These are phyloP conservation scores for Cryptosporidium xiaoi DNA, from an alignment of 169 alveolate genomes.

Conservation along the genomic window DNA sequence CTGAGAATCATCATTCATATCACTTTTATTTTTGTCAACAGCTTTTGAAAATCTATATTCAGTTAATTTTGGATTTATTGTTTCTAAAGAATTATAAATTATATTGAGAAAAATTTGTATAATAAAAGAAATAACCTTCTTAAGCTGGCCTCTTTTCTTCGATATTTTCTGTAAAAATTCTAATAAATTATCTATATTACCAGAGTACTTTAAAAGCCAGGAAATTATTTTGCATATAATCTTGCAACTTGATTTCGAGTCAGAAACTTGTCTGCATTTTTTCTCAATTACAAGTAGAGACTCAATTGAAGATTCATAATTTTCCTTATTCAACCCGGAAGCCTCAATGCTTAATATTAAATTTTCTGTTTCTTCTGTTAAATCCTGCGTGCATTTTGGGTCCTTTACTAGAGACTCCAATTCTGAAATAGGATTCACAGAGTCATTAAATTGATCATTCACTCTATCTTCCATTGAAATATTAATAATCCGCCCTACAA, in stretches of 20 bases:
- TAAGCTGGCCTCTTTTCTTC: constrained; percentile 81
- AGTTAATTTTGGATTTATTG: constrained; percentile 2
- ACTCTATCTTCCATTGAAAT: constrained; percentile 17
- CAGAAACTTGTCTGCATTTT: constrained; percentile 73
- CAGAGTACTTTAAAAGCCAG: constrained; percentile 50
- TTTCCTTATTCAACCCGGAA: constrained; percentile 24
- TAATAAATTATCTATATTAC: constrained; percentile 26
- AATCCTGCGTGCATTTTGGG: constrained; percentile 73
- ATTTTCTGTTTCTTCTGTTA: constrained; percentile 37
- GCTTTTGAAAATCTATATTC: constrained; percentile 5
- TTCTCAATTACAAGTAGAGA: constrained; percentile 45
- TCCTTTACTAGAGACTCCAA: constrained; percentile 75
- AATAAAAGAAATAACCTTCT: constrained; percentile 69
- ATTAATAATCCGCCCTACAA: no score
- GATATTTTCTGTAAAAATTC: constrained; percentile 44
- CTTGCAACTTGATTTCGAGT: constrained; percentile 64
- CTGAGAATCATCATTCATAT: constrained; percentile 4
- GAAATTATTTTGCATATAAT: constrained; percentile 46
- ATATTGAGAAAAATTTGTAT: constrained; percentile 19
- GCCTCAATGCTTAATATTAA: constrained; percentile 14
- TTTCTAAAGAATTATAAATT: constrained; percentile 4
- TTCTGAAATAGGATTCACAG: constrained; percentile 51
- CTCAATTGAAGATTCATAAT: constrained; percentile 48
- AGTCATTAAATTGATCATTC: constrained; percentile 32
- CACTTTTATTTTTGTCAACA: not conserved